Evolutionary conservation across 2,329 filamentous ascomycete species (phyloP).

Genomic region (Furcasterigmium sp.): DNA sequence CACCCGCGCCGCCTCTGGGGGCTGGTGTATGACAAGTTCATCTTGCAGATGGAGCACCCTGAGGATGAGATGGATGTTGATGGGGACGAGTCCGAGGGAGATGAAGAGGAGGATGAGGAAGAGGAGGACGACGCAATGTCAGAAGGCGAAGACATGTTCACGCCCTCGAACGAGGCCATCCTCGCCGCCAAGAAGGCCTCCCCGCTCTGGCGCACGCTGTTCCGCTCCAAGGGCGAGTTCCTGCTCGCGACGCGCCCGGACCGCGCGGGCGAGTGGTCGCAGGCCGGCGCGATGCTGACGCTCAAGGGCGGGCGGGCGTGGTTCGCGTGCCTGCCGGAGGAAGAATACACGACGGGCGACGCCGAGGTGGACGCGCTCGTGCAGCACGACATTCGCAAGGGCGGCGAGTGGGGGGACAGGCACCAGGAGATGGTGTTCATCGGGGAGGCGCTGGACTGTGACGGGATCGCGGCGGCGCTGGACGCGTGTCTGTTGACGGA

Average conservation of each 20-base stretch:
- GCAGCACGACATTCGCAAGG: constrained; percentile 42
- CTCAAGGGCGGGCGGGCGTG: constrained; percentile 49
- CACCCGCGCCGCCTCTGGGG: constrained; percentile 41
- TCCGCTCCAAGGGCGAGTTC: constrained; percentile 59
- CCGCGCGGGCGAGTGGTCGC: constrained; percentile 54
- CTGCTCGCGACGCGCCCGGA: constrained; percentile 54
- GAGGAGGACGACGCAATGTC: constrained; percentile 16
- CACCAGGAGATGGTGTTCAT: constrained; percentile 72
- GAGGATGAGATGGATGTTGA: constrained; percentile 27
- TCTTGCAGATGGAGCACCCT: constrained; percentile 40
- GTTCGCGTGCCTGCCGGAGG: constrained; percentile 54
- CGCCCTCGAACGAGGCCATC: constrained; percentile 35
- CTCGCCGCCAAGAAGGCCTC: constrained; percentile 51
- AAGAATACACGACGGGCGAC: constrained; percentile 43
- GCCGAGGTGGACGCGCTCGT: constrained; percentile 42
- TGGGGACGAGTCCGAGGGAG: constrained; percentile 20
- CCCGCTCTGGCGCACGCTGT: constrained; percentile 46
- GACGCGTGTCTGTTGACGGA: constrained; percentile 60
- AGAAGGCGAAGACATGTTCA: constrained; percentile 19
- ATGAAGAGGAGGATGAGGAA: constrained; percentile 19
- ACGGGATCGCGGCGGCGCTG: constrained; percentile 44
- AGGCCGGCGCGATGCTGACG: constrained; percentile 60
- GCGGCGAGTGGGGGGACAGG: constrained; percentile 62
- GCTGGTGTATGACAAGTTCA: constrained; percentile 43
- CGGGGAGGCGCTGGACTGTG: constrained; percentile 55